A percentile compares a stretch with the other conserved stretches of the same genome.
These are phyloP conservation scores for Nemania sp. DNA, from an alignment of 2,329 filamentous ascomycete genomes.

Conservation along the genomic window DNA sequence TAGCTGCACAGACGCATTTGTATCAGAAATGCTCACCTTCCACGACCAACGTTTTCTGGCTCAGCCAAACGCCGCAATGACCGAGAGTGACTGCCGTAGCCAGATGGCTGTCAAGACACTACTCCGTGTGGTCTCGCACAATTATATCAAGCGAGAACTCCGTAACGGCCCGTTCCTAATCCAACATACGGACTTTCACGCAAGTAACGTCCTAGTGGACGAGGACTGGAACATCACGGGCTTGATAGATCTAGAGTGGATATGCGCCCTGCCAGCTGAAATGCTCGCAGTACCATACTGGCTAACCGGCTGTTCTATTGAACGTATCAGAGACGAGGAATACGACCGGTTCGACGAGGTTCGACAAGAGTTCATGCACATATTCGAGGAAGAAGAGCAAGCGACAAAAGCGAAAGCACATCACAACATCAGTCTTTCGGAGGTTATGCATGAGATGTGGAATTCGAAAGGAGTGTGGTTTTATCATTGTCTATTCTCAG, in stretches of 20 bases:
- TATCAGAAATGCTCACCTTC: slow-evolving; percentile 23
- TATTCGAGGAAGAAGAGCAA: slow-evolving; percentile 17
- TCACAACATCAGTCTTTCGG: slow-evolving; percentile 13
- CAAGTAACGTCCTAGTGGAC: slow-evolving; percentile 15
- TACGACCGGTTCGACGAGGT: slow-evolving; percentile 11
- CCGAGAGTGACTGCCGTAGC: slow-evolving; percentile 13
- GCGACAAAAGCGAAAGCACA: slow-evolving; percentile 9
- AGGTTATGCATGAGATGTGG: slow-evolving; percentile 20
- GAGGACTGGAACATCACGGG: slow-evolving; percentile 20
- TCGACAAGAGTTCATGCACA: slow-evolving; percentile 16
- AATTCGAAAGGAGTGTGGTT: slow-evolving; percentile 20
- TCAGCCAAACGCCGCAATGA: slow-evolving; percentile 11
- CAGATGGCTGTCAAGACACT: slow-evolving; percentile 24
- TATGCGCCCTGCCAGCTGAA: slow-evolving; percentile 15
- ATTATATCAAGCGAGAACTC: slow-evolving; percentile 18
- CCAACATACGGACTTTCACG: slow-evolving; percentile 16
- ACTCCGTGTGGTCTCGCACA: slow-evolving; percentile 18
- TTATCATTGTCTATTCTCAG: slow-evolving; percentile 15
- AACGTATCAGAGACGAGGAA: slow-evolving; percentile 11
- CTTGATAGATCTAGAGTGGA: slow-evolving; percentile 24
- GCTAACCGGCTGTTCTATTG: slow-evolving; percentile 16
- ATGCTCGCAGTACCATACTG: slow-evolving; percentile 21
- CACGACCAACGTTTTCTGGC: slow-evolving; percentile 10
- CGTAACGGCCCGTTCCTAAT: slow-evolving; percentile 15
- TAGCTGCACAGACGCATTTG: slow-evolving; percentile 14